These are phyloP conservation scores for Eustoma russellianum DNA, from an alignment of 257 asterid species.

Conservation along the genomic window DNA sequence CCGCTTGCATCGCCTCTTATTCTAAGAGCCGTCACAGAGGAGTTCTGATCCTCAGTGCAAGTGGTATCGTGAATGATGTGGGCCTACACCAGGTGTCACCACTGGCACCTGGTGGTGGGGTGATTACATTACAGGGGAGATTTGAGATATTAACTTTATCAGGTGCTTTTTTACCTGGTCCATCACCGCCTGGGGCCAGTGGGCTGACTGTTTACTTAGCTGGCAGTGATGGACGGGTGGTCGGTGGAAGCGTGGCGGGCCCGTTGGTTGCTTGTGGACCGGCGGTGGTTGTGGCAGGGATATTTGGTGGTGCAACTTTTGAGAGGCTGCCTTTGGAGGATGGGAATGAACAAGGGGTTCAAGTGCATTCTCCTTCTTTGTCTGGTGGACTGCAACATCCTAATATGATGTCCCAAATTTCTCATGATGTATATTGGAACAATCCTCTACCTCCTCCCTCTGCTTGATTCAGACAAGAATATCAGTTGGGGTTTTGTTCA, in stretches of 20 bases:
- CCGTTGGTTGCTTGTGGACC: conserved; percentile 62
- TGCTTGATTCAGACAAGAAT: too few species aligned
- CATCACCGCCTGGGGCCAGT: conserved; percentile 50
- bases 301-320: conserved; percentile 50
- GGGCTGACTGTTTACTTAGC: conserved; percentile 58
- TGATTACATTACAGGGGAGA: conserved; percentile 48
- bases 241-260: conserved; percentile 66
- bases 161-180: conserved; percentile 65
- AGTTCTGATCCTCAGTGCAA: conserved; percentile 64
- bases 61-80: conserved; percentile 51
- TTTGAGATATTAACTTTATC: conserved; percentile 34
- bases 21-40: conserved; percentile 59
- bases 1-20: conserved; percentile 42
- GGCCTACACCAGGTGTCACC: conserved; percentile 51
- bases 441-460: conserved; percentile 46
- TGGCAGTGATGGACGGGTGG: conserved; percentile 76
- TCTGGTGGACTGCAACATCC: conserved; percentile 5
- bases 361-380: conserved; percentile 8
- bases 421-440: conserved; percentile 51
- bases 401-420: conserved; percentile 35
- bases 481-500: too few species aligned
- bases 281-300: conserved; percentile 71
- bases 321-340: conserved; percentile 74
- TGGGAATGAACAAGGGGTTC: conserved; percentile 30
- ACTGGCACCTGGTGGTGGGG: conserved; percentile 43